A percentile compares a stretch with the other conserved stretches of the same genome.
These are phyloP conservation scores for Xylariaceae sp. DNA, from an alignment of 2,329 filamentous ascomycete genomes.

Conservation along the genomic window DNA sequence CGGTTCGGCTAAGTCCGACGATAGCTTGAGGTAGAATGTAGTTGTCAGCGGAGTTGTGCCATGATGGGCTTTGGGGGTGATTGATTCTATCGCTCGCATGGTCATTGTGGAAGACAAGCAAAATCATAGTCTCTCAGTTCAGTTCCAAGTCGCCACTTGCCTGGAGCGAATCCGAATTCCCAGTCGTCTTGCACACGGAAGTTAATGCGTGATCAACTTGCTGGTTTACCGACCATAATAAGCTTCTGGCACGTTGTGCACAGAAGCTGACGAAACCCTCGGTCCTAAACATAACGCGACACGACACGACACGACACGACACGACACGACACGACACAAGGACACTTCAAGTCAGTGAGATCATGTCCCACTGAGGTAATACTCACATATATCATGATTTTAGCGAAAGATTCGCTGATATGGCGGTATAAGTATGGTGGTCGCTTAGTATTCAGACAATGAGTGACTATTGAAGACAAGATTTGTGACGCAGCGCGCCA, in stretches of 20 bases:
- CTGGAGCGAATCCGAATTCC: neutral
- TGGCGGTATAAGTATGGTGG: conserved; percentile 1
- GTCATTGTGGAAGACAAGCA: neutral
- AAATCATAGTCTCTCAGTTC: neutral
- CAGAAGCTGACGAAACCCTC: neutral
- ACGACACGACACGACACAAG: neutral
- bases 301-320: neutral
- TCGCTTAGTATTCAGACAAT: conserved; percentile 9
- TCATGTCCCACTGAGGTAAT: neutral
- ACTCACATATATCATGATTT: neutral
- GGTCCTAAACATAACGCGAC: neutral
- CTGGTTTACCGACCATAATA: neutral
- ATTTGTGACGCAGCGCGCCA: conserved; percentile 5
- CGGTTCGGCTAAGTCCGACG: neutral
- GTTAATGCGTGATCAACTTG: neutral
- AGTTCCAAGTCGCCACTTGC: neutral
- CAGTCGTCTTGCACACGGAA: neutral
- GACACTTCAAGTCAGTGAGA: conserved; percentile 4
- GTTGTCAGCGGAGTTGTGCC: neutral
- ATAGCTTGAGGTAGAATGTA: neutral
- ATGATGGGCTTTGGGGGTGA: too few species aligned
- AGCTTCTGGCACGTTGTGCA: neutral
- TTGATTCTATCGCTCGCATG: neutral
- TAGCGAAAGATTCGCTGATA: conserved; percentile 6
- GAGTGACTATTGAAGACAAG: conserved; percentile 11